Conservation (phyloP, 1,284 basidiomycete species). For the Malassezia sp. region DNA sequence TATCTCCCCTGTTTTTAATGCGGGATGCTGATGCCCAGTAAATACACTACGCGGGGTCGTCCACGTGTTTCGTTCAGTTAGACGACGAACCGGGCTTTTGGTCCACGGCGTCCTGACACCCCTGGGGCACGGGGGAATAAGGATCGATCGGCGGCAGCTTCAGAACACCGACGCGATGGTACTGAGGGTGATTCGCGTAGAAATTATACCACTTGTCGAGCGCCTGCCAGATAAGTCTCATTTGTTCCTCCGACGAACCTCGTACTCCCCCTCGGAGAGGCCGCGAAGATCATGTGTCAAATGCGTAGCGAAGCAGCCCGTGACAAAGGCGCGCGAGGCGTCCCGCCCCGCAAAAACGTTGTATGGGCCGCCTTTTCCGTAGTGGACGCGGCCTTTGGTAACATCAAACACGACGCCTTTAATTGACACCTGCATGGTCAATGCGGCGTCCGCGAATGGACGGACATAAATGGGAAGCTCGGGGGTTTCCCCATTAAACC, state of each 20-base stretch:
- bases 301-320: slow-evolving; percentile 43
- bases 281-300: slow-evolving; percentile 41
- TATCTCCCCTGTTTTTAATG: background rate
- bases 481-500: slow-evolving; percentile 58
- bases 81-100: slow-evolving; percentile 18
- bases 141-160: slow-evolving; percentile 27
- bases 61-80: slow-evolving; percentile 17
- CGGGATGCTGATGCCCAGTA: no score
- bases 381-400: slow-evolving; percentile 61
- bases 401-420: slow-evolving; percentile 90
- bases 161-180: slow-evolving; percentile 33
- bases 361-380: slow-evolving; percentile 53
- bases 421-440: slow-evolving; percentile 49
- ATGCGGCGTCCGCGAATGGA: background rate
- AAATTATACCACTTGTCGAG: slow-evolving; percentile 33
- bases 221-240: background rate
- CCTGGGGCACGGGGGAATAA: slow-evolving; percentile 24
- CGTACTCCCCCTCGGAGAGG: slow-evolving; percentile 25
- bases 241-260: slow-evolving; percentile 17
- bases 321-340: slow-evolving; percentile 41
- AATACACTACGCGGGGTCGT: no score
- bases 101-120: slow-evolving; percentile 19
- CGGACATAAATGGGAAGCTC: slow-evolving; percentile 5
- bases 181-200: slow-evolving; percentile 30
- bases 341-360: slow-evolving; percentile 40